These are phyloP conservation scores for Picea abies DNA, from an alignment of 83 land plant species.

Conservation along the genomic window DNA sequence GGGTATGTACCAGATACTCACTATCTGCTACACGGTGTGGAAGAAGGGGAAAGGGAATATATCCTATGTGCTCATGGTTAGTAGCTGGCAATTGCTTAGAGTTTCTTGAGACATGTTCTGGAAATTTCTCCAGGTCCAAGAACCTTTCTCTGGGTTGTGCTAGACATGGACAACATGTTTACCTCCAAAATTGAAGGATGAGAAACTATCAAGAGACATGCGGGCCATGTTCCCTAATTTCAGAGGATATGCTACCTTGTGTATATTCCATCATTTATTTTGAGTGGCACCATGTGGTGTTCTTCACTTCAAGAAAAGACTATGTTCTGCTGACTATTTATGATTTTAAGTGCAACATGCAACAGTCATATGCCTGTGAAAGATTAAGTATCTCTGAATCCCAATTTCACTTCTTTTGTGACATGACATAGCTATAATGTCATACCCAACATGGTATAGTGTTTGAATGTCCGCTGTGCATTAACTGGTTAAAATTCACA, in stretches of 20 bases:
- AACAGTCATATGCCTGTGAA: not conserved
- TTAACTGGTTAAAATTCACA: not conserved
- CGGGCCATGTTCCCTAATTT: too few species aligned
- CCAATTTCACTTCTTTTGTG: not conserved
- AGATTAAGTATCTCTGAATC: not conserved
- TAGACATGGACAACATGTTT: not conserved
- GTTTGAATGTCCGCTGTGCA: not conserved
- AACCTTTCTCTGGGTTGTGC: not conserved
- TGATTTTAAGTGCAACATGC: not conserved
- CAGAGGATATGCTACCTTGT: too few species aligned
- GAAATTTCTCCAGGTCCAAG: not conserved
- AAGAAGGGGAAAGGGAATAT: slow-evolving; percentile 6
- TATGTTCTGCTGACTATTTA: not conserved
- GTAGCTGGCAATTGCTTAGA: slow-evolving; percentile 5
- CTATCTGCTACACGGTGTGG: slow-evolving; percentile 13
- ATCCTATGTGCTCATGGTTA: not conserved
- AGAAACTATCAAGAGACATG: not conserved
- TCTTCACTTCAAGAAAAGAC: not conserved
- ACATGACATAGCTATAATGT: not conserved
- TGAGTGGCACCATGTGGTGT: too few species aligned
- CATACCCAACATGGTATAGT: not conserved
- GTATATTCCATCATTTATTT: too few species aligned
- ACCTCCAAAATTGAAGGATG: not conserved
- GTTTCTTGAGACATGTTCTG: not conserved
- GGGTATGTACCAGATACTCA: not conserved